Evolutionary conservation across 2,329 filamentous ascomycete species (phyloP).

Genomic region (Phaeophleospora eucalypticola): DNA sequence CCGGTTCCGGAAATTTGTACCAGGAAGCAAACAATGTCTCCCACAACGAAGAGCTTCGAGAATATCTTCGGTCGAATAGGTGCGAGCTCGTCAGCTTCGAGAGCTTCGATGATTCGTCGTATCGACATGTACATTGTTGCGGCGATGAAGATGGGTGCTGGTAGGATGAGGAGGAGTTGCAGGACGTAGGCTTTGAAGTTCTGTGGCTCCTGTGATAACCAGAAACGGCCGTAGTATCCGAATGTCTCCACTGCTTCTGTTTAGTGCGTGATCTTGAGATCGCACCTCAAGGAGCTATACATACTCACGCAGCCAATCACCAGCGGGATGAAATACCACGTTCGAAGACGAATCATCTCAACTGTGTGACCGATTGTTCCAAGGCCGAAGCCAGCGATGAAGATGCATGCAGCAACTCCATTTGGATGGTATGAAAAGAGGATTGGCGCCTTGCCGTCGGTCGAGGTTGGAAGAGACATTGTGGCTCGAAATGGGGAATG

Average conservation of each 20-base stretch:
- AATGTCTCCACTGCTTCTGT: slow-evolving; percentile 36
- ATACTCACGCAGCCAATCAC: slow-evolving; percentile 37
- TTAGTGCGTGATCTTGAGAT: not conserved
- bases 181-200: slow-evolving; percentile 39
- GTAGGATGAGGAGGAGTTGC: slow-evolving; percentile 40
- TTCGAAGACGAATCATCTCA: slow-evolving; percentile 34
- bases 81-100: slow-evolving; percentile 29
- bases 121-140: slow-evolving; percentile 48
- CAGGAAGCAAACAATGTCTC: slow-evolving; percentile 52
- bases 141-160: slow-evolving; percentile 46
- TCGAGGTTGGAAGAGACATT: slow-evolving; percentile 5
- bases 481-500: not conserved
- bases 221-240: slow-evolving; percentile 40
- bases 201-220: slow-evolving; percentile 35
- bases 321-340: slow-evolving; percentile 37
- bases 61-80: slow-evolving; percentile 44
- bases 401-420: slow-evolving; percentile 23
- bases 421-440: slow-evolving; percentile 20
- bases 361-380: slow-evolving; percentile 34
- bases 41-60: slow-evolving; percentile 53
- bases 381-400: slow-evolving; percentile 25
- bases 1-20: slow-evolving; percentile 48
- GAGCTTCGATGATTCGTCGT: slow-evolving; percentile 34
- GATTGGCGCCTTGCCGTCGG: slow-evolving; percentile 3
- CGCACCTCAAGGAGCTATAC: slow-evolving; percentile 5